phyloP scores from a whole-genome alignment of 2,329 filamentous ascomycete species.

The Didymella lethalis region DNA sequence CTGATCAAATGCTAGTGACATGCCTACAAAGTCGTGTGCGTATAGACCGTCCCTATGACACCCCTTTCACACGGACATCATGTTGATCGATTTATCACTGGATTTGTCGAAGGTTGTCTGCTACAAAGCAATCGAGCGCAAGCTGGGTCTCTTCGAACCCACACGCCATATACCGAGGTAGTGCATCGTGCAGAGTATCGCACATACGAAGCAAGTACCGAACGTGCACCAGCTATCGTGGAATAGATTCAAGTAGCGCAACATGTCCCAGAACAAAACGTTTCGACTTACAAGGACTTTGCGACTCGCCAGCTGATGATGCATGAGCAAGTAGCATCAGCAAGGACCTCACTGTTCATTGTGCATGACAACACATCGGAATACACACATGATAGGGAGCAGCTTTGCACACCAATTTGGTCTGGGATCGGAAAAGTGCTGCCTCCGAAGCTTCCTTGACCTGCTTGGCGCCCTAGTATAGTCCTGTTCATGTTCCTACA shows the following conservation, averaged over 20 bases:
- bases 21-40: background rate
- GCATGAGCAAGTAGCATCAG: background rate
- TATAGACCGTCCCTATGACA: background rate
- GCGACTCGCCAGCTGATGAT: background rate
- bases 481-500: background rate
- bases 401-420: background rate
- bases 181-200: background rate
- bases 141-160: background rate
- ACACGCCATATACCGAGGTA: background rate
- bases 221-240: background rate
- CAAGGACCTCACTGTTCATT: background rate
- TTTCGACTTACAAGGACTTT: background rate
- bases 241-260: background rate
- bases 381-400: background rate
- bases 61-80: background rate
- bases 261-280: background rate
- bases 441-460: conserved; percentile 2
- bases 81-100: background rate
- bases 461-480: conserved; percentile 1
- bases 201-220: background rate
- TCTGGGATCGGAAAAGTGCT: background rate
- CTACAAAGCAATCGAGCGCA: background rate
- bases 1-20: background rate
- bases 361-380: background rate
- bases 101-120: background rate